Percentiles rank a stretch among this genome's conserved stretches.
phyloP scores from a whole-genome alignment of 2,329 filamentous ascomycete genomes.

The Trichothecium sympodiale region DNA sequence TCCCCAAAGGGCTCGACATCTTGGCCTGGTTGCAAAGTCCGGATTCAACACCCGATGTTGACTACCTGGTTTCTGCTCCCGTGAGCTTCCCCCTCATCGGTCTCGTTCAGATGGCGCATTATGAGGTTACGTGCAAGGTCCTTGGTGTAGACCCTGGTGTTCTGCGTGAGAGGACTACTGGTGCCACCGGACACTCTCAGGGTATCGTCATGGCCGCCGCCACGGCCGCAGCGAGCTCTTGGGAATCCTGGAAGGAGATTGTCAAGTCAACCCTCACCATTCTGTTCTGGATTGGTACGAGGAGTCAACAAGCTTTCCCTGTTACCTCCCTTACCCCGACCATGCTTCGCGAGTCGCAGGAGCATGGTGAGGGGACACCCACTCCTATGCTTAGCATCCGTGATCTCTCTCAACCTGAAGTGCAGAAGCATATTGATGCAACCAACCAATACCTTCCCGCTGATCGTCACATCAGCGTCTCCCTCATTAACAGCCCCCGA shows the following conservation, averaged over 20 bases:
- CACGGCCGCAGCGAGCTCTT: conserved; percentile 80
- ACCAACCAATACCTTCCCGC: conserved; percentile 93
- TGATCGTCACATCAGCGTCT: conserved; percentile 89
- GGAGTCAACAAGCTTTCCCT: conserved; percentile 95
- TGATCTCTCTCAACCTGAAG: conserved; percentile 75
- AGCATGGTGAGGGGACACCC: conserved; percentile 87
- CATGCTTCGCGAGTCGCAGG: conserved; percentile 83
- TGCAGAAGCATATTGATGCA: conserved; percentile 92
- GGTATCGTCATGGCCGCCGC: conserved; percentile 89
- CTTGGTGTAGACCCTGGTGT: conserved; percentile 83
- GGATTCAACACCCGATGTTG: conserved; percentile 82
- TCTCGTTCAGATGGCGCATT: conserved; percentile 90
- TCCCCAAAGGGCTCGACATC: conserved; percentile 91
- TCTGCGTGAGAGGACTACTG: conserved; percentile 71
- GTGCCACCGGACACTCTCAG: conserved; percentile 92
- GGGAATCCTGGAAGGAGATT: conserved; percentile 81
- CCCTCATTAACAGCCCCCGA: conserved; percentile 89
- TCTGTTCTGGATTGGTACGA: conserved; percentile 96
- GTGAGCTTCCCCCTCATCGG: conserved; percentile 96
- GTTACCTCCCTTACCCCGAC: conserved; percentile 85
- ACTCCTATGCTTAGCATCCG: conserved; percentile 98
- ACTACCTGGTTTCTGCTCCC: conserved; percentile 88
- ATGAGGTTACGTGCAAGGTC: conserved; percentile 85
- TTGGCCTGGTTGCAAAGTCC: conserved; percentile 85
- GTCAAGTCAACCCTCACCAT: conserved; percentile 75